Evolutionary conservation across 345 rosid species (phyloP).

Genomic region (Rubroshorea leprosula): DNA sequence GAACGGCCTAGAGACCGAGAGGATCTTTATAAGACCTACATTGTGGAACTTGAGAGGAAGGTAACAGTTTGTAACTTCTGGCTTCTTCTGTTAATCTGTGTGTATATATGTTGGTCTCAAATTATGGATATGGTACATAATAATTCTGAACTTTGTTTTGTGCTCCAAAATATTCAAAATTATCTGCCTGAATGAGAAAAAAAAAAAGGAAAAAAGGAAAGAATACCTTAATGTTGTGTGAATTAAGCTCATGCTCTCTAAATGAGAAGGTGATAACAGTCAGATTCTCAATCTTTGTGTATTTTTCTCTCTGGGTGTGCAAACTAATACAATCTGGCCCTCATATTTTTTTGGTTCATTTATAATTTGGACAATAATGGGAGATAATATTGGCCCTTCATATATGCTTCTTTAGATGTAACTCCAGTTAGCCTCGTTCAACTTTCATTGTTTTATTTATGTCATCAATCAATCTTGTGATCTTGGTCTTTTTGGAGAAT

Average conservation of each 20-base stretch:
- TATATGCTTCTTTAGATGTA: background rate
- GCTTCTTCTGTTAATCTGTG: background rate
- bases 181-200: too few relatives aligned
- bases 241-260: background rate
- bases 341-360: too few relatives aligned
- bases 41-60: slow-evolving; percentile 92
- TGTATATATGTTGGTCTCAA: background rate
- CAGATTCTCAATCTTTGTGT: too few relatives aligned
- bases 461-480: background rate
- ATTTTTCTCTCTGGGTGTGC: too few relatives aligned
- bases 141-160: too few relatives aligned
- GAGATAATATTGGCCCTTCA: background rate
- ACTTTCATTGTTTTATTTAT: background rate
- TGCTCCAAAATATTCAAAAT: too few relatives aligned
- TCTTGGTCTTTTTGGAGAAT: background rate
- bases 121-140: background rate
- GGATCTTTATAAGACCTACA: slow-evolving; percentile 81
- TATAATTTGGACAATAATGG: too few relatives aligned
- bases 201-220: background rate
- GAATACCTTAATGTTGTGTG: background rate
- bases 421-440: background rate
- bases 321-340: too few relatives aligned
- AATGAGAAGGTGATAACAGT: too few relatives aligned
- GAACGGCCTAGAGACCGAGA: slow-evolving; percentile 83
- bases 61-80: slow-evolving; percentile 37